Evolutionary conservation across 768 basidiomycete species (phyloP), one percentile per base, ranked within the genome.

Genomic region (Pisolithus microcarpus): DNA sequence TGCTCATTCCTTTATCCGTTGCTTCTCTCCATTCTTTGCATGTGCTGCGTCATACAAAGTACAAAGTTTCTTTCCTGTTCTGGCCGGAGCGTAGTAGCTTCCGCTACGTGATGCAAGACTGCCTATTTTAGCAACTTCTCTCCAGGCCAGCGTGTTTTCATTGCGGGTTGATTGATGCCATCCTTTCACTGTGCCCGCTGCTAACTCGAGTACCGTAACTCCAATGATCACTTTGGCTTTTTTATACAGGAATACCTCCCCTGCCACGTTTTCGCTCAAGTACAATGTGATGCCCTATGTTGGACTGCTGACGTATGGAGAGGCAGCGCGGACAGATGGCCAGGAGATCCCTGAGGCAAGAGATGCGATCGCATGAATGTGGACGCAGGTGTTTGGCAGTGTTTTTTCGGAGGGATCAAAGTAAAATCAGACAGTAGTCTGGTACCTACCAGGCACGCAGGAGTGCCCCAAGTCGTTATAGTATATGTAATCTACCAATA

Each of bases 281-380:
- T 95, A 93, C 69, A 91, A 93, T 61, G 62, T 91, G 30, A 93
- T 94, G 90, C 92, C 92, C 7, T 84, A 86, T 61, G 87, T 94
- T 18, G 92, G 92, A 18, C 58, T 82, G 40, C 75, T 93, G 44
- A 83, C 78, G 3, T 86, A 85, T 46, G 91, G 90, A 23, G 85
- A 89, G 64, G 89, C 82, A 13, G 73, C 73, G 43, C 72, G 74
- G 43, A 76, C 73, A 36, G 59, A 66, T 51, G 65, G 70, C 23
- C 61, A 74, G n/a, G 61, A 58, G 13, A 63, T 69, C 57, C 68
- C 67, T 43, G 63, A 64, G 23, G 65, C 65, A 7, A 52, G 58
- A 39, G 66, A 69, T 50, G 60, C 65, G 1, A 63, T 67, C 30
- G 64, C 65, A 43, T 67, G 51, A 58, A 3, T 19, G 23, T 46